These are phyloP conservation scores for Ogataea trehaloabstinens DNA, from an alignment of 805 yeast genomes.

Conservation along the genomic window DNA sequence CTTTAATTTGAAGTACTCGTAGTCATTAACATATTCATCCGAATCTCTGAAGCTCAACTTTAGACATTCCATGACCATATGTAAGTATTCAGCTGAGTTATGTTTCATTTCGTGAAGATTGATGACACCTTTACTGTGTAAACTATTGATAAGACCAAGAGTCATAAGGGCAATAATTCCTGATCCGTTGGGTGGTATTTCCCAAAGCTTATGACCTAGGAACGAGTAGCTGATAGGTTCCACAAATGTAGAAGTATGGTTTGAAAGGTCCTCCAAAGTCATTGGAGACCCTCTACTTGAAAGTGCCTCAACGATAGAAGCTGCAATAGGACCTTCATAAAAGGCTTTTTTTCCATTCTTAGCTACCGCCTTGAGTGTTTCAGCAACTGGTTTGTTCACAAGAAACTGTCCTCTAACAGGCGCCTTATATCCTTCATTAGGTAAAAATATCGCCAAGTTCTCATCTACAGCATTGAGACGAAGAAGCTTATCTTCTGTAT, in stretches of 20 bases:
- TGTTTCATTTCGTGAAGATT: constrained; percentile 48
- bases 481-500: constrained; percentile 38
- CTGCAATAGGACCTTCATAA: constrained; percentile 70
- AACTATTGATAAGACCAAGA: constrained; percentile 59
- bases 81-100: constrained; percentile 70
- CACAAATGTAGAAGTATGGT: constrained; percentile 60
- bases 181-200: constrained; percentile 83
- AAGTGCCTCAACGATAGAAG: constrained; percentile 56
- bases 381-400: constrained; percentile 51
- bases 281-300: constrained; percentile 54
- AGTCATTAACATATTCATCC: constrained; percentile 70
- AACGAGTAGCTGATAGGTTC: constrained; percentile 59
- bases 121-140: constrained; percentile 44
- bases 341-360: constrained; percentile 60
- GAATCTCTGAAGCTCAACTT: constrained; percentile 74
- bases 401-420: constrained; percentile 63
- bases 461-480: constrained; percentile 31
- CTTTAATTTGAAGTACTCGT: constrained; percentile 34
- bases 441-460: constrained; percentile 34
- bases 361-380: constrained; percentile 51
- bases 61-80: constrained; percentile 65
- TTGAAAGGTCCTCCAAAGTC: constrained; percentile 50
- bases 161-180: constrained; percentile 75
- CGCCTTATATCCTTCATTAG: constrained; percentile 35
- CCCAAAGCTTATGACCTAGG: constrained; percentile 62